Evolutionary conservation across 805 yeast species (phyloP).

Genomic region (Isabelozyma gotoi): DNA sequence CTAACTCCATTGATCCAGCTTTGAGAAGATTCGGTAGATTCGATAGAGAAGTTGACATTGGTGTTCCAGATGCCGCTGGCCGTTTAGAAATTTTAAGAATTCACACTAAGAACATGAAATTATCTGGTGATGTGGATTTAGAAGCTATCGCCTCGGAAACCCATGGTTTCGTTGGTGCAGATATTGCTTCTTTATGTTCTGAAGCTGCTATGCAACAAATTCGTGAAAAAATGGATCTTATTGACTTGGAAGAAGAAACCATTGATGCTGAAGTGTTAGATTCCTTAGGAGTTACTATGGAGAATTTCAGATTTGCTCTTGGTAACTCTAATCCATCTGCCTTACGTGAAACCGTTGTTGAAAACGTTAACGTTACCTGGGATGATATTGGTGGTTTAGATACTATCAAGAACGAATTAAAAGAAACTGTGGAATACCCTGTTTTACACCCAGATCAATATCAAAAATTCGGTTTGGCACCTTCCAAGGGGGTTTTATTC

Average conservation of each 20-base stretch:
- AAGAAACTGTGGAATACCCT: conserved; percentile 98
- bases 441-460: conserved; percentile 98
- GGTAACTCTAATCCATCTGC: conserved; percentile 99
- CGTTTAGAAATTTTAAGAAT: conserved; percentile 95
- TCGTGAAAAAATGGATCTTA: conserved; percentile 98
- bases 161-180: conserved; percentile 99
- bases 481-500: conserved; percentile 97
- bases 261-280: conserved; percentile 97
- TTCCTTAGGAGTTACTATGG: conserved; percentile 97
- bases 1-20: conserved; percentile 84
- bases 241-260: conserved; percentile 93
- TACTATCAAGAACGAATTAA: conserved; percentile 91
- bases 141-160: conserved; percentile 96
- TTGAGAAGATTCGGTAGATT: conserved; percentile 83
- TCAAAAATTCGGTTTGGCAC: conserved; percentile 96
- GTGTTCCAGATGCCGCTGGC: conserved; percentile 97
- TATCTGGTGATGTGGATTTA: conserved; percentile 90
- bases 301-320: conserved; percentile 94
- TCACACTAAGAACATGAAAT: conserved; percentile 98
- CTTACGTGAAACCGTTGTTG: conserved; percentile 98
- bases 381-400: conserved; percentile 99
- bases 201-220: conserved; percentile 99
- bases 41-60: conserved; percentile 84
- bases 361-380: conserved; percentile 98
- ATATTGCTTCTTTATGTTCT: conserved; percentile 97